These are phyloP conservation scores for Mollisia scopiformis DNA, from an alignment of 2,329 filamentous ascomycete genomes.

Conservation along the genomic window DNA sequence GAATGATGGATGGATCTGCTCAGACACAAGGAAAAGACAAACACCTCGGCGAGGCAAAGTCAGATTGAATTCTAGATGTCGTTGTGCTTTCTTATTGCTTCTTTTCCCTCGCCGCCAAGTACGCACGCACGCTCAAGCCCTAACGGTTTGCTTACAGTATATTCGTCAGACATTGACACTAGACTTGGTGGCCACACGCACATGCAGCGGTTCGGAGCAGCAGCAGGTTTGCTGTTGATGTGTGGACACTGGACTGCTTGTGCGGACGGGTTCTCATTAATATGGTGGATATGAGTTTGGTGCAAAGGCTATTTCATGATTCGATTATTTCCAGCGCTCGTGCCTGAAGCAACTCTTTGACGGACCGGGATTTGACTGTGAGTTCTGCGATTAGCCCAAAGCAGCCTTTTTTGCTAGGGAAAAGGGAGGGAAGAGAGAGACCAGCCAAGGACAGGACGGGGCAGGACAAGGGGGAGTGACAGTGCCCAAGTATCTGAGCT, in stretches of 20 bases:
- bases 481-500: not conserved
- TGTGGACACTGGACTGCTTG: not conserved
- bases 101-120: not conserved
- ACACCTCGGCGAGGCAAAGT: not conserved
- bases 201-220: not conserved
- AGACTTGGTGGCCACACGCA: not conserved
- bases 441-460: not conserved
- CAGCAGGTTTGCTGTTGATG: too few relatives aligned
- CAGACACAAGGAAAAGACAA: not conserved
- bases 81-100: not conserved
- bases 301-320: not conserved
- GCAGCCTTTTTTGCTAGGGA: conserved; percentile 2
- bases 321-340: conserved; percentile 4
- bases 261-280: too few relatives aligned
- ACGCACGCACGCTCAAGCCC: not conserved
- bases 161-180: not conserved
- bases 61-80: not conserved
- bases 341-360: conserved; percentile 12
- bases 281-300: not conserved
- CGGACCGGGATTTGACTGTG: conserved; percentile 15
- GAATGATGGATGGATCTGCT: not conserved
- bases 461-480: not conserved
- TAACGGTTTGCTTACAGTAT: not conserved
- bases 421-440: too few relatives aligned
- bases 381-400: conserved; percentile 9